Evolutionary conservation across 371 early-diverging fungal genomes (phyloP), one percentile per base, ranked within the genome.

Genomic region (Mucor plumbeus): DNA sequence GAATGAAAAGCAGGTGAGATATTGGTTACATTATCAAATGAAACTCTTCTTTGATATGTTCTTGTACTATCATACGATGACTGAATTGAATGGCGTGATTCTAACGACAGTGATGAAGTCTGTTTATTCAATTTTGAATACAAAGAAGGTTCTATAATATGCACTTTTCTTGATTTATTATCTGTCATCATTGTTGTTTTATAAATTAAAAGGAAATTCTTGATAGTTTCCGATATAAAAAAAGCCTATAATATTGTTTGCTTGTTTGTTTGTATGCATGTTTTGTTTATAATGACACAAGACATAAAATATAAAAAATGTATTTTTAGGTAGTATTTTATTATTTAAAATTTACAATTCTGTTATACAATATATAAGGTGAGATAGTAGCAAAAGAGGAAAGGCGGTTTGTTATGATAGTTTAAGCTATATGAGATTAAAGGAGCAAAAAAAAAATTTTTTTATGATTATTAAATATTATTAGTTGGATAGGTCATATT

Each of bases 21-120:
- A 33, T 66, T 54, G 4, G 70, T 59, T 11, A 66, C 59, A 62
- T 67, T 73, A 57, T 76, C 71, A 59, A 76, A 76, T 0, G 77
- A 76, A 6, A 76, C 77, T n/a, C 77, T 59, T 36, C 69, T 57
- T 57, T 60, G 62, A 39, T 62, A 68, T 0, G 33, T 34, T 31
- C 55, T 31, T 14, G 33, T 15, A n/a, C 34, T 44, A 8, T 31
- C 40, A 2, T 31, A 26, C 4, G 60, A 60, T 8, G 60, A 41
- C 9, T 41, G 41, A 14, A 60, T 43, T 9, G 60, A 60, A 44
- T 60, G 60, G 31, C 60, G 40, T 44, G 60, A 60, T 19, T 41
- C 60, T 3, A 60, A 26, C 15, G 60, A 60, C 14, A 41, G 4
- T 3, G 60, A 60, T 43, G 60, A 60, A 33, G 34, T 10, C 6